A percentile compares a stretch with the other conserved stretches of the same genome.
These are phyloP conservation scores for Chlorophyllum brunneum DNA, from an alignment of 768 basidiomycete genomes.

Conservation along the genomic window DNA sequence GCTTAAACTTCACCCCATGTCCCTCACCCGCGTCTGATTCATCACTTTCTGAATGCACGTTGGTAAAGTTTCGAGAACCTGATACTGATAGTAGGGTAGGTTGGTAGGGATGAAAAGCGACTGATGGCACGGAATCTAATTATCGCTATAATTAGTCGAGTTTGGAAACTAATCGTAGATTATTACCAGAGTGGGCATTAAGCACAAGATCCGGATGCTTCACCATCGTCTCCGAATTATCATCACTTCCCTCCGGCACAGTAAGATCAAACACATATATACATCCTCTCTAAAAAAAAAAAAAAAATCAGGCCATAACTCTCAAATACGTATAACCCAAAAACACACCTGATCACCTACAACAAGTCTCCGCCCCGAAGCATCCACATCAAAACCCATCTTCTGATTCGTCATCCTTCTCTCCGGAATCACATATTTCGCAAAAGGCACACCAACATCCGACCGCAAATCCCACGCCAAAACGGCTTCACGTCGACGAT, in stretches of 20 bases:
- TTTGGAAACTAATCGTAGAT: not conserved
- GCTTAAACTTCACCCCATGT: slow-evolving; percentile 15
- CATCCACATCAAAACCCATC: slow-evolving; percentile 73
- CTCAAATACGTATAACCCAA: not conserved
- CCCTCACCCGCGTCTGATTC: slow-evolving; percentile 12
- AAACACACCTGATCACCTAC: slow-evolving; percentile 69
- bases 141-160: not conserved
- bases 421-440: slow-evolving; percentile 26
- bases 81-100: slow-evolving; percentile 61
- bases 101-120: slow-evolving; percentile 65
- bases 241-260: slow-evolving; percentile 11
- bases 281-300: slow-evolving; percentile 58
- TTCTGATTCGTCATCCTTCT: slow-evolving; percentile 63
- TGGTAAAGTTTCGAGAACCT: slow-evolving; percentile 67
- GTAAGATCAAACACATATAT: slow-evolving; percentile 57
- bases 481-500: slow-evolving; percentile 58
- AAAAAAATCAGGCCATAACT: slow-evolving; percentile 1
- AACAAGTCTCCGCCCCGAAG: slow-evolving; percentile 57
- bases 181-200: slow-evolving; percentile 53
- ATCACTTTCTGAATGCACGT: slow-evolving; percentile 21
- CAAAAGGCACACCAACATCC: slow-evolving; percentile 40
- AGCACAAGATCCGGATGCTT: slow-evolving; percentile 33
- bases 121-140: slow-evolving; percentile 70
- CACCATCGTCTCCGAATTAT: slow-evolving; percentile 13
- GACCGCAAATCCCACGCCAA: slow-evolving; percentile 80